Base-by-base conservation (phyloP, 805 yeast genomes). In the Pichia exigua region DNA sequence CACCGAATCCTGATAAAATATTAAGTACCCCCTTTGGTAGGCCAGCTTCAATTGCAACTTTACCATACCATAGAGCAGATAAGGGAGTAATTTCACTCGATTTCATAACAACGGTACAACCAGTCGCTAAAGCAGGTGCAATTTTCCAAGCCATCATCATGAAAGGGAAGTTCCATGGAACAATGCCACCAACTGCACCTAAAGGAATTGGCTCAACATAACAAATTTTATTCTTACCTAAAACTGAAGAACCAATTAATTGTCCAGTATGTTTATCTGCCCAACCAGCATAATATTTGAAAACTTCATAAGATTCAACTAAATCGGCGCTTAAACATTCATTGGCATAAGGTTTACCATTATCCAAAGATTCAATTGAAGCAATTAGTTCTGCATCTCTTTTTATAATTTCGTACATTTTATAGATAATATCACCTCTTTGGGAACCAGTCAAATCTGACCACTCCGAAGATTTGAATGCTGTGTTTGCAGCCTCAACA, bases 91-190 rank as follows among this genome's bases (percentile, higher is more conserved):
- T 76, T 65, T 85, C 86, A 43, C 91, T 87, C 40, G 89, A 80
- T 66, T 85, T 85, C 66, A 85, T 70, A 42, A 85, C 81, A 58
- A 81, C 74, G 45, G 86, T 79, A 72, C 84, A 83, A 67, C 89
- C 89, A 57, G 88, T 81, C 45, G 85, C 85, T 58, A 84, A 69
- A 50, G 87, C 87, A 20, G 92, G 90, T 40, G 85, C 88, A 54
- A 85, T 72, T 65, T 85, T 85, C 92, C 92, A 85, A 28, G 85
- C 69, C 65, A 82, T 73, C 87, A 85, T 84, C 75, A 83, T 76
- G 59, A 85, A 71, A 55, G 92, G 92, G 76, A 83, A 85, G 67
- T 85, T 85, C 91, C 91, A 85, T 60, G 92, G 91, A 57, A 85
- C 82, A 59, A 85, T 83, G 66, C 83, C 87, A 47, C 88, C 94